A percentile compares a stretch with the other conserved stretches of the same genome.
These are phyloP conservation scores for Sporobolomyces phaffii DNA, from an alignment of 768 basidiomycete species.

Conservation along the genomic window DNA sequence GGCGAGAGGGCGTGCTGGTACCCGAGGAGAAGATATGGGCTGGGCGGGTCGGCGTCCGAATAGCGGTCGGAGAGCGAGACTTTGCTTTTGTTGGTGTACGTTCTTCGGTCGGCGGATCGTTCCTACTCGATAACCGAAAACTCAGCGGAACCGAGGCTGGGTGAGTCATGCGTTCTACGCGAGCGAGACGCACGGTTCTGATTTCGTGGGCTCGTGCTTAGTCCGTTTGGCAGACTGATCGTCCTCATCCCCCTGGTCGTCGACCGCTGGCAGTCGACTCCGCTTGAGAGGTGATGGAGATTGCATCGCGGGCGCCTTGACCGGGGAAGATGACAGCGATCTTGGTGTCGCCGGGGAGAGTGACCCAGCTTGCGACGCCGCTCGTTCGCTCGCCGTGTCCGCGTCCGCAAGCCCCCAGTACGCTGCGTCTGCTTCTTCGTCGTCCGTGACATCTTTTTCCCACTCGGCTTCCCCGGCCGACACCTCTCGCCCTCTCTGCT, in stretches of 20 bases:
- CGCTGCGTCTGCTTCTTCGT: slow-evolving; percentile 43
- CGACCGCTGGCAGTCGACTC: not conserved
- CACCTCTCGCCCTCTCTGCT: not conserved
- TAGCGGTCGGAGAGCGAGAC: not conserved
- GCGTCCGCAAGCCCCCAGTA: slow-evolving; percentile 35
- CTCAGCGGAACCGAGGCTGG: not conserved
- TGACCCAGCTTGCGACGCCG: not conserved
- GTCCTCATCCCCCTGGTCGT: slow-evolving; percentile 1
- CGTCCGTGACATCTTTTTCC: slow-evolving; percentile 45
- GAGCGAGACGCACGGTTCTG: no score
- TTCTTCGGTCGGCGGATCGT: not conserved
- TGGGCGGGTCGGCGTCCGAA: not conserved
- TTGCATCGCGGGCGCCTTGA: not conserved
- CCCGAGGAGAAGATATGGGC: not conserved
- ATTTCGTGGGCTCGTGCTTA: no score
- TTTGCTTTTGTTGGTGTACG: not conserved
- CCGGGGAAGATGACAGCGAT: not conserved
- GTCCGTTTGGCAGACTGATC: not conserved
- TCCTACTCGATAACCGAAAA: no score
- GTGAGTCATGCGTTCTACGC: no score
- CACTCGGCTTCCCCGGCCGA: slow-evolving; percentile 17
- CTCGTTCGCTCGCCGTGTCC: slow-evolving; percentile 9
- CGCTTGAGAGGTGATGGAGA: not conserved
- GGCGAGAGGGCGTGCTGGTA: not conserved
- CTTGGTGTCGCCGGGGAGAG: not conserved